Base-by-base conservation (phyloP, 768 basidiomycete species). In the Trametes cubensis region DNA sequence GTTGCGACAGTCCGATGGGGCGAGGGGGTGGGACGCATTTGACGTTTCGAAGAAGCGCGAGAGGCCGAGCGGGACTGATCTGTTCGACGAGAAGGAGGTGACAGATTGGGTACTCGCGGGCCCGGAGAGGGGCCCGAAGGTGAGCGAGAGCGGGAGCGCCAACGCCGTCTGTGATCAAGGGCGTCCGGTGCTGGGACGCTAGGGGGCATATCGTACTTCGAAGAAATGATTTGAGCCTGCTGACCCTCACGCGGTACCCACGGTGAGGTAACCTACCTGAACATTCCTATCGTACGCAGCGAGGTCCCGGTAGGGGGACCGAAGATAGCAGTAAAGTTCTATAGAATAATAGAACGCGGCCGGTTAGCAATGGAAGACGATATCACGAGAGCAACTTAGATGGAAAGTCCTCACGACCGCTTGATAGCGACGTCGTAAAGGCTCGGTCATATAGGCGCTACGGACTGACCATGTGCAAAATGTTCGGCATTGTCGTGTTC, bases 261-360 rank as follows among this genome's bases (percentile, higher is more conserved):
- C 47, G 20, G 18, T 23, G 42, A 38, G 34, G 17, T 8, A 18
- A 42, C 60, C 64, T 67, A 91, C 94, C 84, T 97, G 94, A 15
- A 86, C 91, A 6, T 85, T 81, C 15, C 80, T 80, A 72, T 98
- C 95, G 70, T 95, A 98, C 13, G 84, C 80, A 54, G 85, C 83
- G 23, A 97, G 80, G 73, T 95, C 93, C 68, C 86, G 85, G 73
- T 86, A 96, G 2, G 95, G 95, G 10, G 94, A 95, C 53, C 95
- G 83, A 20, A 96, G 80, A 72, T 91, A 98, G 44, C 83, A 85
- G 72, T 96, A 97, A 41, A 97, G 81, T 75, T 98, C 95, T 95
- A 64, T 51, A 18, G 38, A 26, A 38, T 20, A 41, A 20, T 26
- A n/a, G 15, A 20, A 23, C 6, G 25, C 53, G 23, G 17, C 26